Conservation (phyloP, 805 yeast species). For the Starmerella sp. region DNA sequence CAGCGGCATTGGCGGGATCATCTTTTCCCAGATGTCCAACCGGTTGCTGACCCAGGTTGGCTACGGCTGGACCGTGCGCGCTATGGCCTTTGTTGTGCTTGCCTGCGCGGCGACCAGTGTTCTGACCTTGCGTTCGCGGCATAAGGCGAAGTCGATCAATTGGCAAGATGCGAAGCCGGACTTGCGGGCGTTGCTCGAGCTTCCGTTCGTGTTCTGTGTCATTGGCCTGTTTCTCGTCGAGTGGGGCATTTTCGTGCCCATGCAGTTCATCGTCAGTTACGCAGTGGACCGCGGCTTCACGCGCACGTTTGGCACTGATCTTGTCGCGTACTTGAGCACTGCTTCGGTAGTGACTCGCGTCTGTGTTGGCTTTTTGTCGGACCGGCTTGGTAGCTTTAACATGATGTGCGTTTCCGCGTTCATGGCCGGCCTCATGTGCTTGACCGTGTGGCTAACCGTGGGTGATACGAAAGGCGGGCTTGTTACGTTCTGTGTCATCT, state of each 20-base stretch:
- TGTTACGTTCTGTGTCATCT: slow-evolving; percentile 39
- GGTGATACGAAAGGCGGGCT: slow-evolving; percentile 34
- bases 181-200: slow-evolving; percentile 25
- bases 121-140: slow-evolving; percentile 32
- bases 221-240: slow-evolving; percentile 34
- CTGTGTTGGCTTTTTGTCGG: slow-evolving; percentile 46
- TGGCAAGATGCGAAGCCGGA: slow-evolving; percentile 25
- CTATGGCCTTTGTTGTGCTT: slow-evolving; percentile 31
- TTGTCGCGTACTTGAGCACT: slow-evolving; percentile 39
- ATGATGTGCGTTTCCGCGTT: slow-evolving; percentile 41
- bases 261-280: slow-evolving; percentile 48
- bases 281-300: slow-evolving; percentile 40
- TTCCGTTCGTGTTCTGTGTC: slow-evolving; percentile 24
- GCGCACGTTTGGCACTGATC: slow-evolving; percentile 27
- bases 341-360: slow-evolving; percentile 44
- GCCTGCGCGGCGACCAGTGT: slow-evolving; percentile 27
- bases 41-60: slow-evolving; percentile 40
- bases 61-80: slow-evolving; percentile 49
- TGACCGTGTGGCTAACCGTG: slow-evolving; percentile 58
- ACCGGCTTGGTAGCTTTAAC: slow-evolving; percentile 45
- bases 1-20: slow-evolving; percentile 55
- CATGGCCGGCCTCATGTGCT: slow-evolving; percentile 37
- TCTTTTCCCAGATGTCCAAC: slow-evolving; percentile 46
- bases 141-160: slow-evolving; percentile 13
- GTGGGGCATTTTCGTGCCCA: slow-evolving; percentile 40